phyloP scores from a whole-genome alignment of 257 asterid species.

The Salvia miltiorrhiza region DNA sequence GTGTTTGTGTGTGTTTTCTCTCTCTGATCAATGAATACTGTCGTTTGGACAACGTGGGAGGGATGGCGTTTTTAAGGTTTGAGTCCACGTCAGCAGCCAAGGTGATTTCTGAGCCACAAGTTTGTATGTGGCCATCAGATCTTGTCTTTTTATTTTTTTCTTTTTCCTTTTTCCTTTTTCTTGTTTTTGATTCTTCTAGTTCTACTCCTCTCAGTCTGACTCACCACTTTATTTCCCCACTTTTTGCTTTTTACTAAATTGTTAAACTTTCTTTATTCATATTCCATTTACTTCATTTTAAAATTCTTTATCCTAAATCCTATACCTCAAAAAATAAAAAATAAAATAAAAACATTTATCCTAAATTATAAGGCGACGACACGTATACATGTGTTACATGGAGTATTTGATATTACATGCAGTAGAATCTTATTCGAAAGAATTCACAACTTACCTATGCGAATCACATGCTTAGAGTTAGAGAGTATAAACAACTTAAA shows the following conservation, averaged over 20 bases:
- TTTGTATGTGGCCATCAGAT: constrained; percentile 58
- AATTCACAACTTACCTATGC: too few species aligned
- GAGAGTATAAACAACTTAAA: too few species aligned
- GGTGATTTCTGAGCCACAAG: constrained; percentile 56
- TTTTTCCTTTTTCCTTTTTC: constrained; percentile 24
- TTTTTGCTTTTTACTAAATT: neutral
- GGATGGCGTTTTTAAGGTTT: constrained; percentile 12
- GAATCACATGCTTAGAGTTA: too few species aligned
- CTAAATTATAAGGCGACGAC: too few species aligned
- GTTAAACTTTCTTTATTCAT: neutral
- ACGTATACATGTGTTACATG: neutral
- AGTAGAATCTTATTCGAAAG: too few species aligned
- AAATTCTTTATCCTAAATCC: neutral
- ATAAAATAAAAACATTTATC: too few species aligned
- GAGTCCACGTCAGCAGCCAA: constrained; percentile 45
- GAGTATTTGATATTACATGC: too few species aligned
- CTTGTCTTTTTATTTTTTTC: constrained; percentile 23
- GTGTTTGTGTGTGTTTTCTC: neutral
- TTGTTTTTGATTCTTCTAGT: constrained; percentile 28
- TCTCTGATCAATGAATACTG: constrained; percentile 8
- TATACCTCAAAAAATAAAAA: too few species aligned
- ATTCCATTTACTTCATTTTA: neutral
- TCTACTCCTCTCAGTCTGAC: constrained; percentile 25
- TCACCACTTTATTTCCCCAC: constrained; percentile 22
- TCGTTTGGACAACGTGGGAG: constrained; percentile 22